Percentiles rank a stretch among this genome's conserved stretches.
Conservation (phyloP, 441 rosid species). For the Croton setiger region DNA sequence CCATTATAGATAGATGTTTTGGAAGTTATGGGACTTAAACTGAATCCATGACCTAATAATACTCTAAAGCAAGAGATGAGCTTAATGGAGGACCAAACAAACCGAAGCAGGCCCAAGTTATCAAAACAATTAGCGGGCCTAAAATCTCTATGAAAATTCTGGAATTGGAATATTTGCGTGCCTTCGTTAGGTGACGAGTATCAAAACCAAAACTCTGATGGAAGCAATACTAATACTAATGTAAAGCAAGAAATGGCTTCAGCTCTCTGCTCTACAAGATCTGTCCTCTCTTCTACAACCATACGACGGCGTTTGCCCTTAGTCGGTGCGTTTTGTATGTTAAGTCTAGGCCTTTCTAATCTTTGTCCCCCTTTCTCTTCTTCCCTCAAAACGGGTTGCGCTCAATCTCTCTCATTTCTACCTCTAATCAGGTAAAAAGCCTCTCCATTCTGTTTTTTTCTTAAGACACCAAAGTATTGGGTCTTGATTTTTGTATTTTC, state of each 20-base stretch:
- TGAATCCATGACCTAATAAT: too few species aligned
- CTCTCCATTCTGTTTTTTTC: neutral
- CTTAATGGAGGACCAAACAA: too few species aligned
- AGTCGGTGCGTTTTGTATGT: constrained; percentile 67
- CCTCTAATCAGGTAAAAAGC: constrained; percentile 45
- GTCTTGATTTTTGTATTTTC: neutral
- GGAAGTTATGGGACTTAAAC: too few species aligned
- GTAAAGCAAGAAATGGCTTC: constrained; percentile 40
- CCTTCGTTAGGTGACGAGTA: constrained; percentile 27
- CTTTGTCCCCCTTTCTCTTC: constrained; percentile 35
- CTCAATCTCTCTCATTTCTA: constrained; percentile 45
- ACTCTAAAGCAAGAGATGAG: too few species aligned
- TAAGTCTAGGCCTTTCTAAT: constrained; percentile 55
- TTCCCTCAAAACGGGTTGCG: constrained; percentile 47
- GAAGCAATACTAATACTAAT: constrained; percentile 19
- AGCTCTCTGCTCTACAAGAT: constrained; percentile 20
- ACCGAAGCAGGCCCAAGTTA: too few species aligned
- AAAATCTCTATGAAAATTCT: neutral
- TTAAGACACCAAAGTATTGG: neutral
- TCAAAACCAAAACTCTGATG: constrained; percentile 15
- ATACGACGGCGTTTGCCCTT: constrained; percentile 64
- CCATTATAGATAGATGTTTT: too few species aligned
- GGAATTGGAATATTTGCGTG: neutral
- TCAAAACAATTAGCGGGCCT: too few species aligned
- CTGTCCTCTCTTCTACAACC: constrained; percentile 31